A percentile compares a stretch with the other conserved stretches of the same genome.
These are phyloP conservation scores for Nepenthes gracilis DNA, from an alignment of 148 eudicot genomes.

Conservation along the genomic window DNA sequence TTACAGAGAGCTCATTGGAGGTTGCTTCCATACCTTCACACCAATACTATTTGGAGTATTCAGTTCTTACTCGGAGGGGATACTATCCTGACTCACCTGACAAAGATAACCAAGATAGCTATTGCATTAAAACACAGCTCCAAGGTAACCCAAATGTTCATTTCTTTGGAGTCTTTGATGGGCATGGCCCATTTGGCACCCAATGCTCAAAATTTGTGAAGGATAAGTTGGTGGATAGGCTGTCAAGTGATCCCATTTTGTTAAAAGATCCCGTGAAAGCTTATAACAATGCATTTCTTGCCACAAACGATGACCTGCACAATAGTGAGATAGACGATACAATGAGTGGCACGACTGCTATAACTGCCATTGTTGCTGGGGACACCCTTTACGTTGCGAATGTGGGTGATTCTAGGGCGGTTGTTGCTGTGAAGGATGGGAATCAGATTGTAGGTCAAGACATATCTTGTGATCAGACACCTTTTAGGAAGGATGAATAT, in stretches of 20 bases:
- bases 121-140: conserved; percentile 44
- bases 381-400: conserved; percentile 78
- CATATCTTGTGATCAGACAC: conserved; percentile 80
- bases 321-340: conserved; percentile 68
- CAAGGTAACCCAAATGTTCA: conserved; percentile 72
- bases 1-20: conserved; percentile 36
- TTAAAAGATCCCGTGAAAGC: conserved; percentile 67
- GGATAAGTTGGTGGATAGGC: conserved; percentile 56
- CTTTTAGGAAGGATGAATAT: conserved; percentile 88
- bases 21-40: conserved; percentile 55
- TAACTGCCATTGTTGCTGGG: conserved; percentile 72
- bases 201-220: conserved; percentile 73
- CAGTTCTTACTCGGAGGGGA: conserved; percentile 58
- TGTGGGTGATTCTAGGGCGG: conserved; percentile 96
- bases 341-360: conserved; percentile 98
- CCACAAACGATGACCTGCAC: conserved; percentile 75
- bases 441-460: conserved; percentile 47
- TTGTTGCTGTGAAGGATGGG: conserved; percentile 61
- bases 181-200: conserved; percentile 74
- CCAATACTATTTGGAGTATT: conserved; percentile 49
- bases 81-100: conserved; percentile 76
- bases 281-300: conserved; percentile 49
- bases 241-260: conserved; percentile 43
- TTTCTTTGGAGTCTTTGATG: conserved; percentile 97
- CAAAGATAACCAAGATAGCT: conserved; percentile 87